These are phyloP conservation scores for Yamadazyma oceani DNA, from an alignment of 1,139 yeast genomes.

Conservation along the genomic window DNA sequence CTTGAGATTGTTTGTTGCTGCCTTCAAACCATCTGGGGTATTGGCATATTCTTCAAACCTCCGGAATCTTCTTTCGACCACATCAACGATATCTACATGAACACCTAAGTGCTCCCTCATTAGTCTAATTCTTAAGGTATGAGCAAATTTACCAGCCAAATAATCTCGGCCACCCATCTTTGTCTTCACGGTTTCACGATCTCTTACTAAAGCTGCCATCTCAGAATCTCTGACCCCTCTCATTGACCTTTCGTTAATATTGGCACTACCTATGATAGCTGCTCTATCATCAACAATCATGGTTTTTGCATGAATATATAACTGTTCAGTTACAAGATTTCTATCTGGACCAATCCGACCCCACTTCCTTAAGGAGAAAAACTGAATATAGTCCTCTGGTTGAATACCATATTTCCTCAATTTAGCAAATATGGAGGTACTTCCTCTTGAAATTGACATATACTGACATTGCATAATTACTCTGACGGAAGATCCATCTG, in stretches of 20 bases:
- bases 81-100: constrained; percentile 82
- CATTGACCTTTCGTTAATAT: constrained; percentile 94
- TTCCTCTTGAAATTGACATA: constrained; percentile 89
- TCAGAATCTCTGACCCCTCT: constrained; percentile 93
- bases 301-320: constrained; percentile 90
- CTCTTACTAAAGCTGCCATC: constrained; percentile 84
- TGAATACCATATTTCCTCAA: constrained; percentile 76
- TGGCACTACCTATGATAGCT: constrained; percentile 95
- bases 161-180: constrained; percentile 82
- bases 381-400: constrained; percentile 89
- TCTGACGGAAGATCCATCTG: constrained; percentile 92
- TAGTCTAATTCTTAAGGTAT: constrained; percentile 80
- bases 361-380: constrained; percentile 93
- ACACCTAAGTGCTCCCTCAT: constrained; percentile 98
- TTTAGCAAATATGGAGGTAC: constrained; percentile 84
- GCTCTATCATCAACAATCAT: constrained; percentile 92
- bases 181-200: constrained; percentile 70
- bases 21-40: constrained; percentile 40
- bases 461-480: constrained; percentile 97
- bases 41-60: constrained; percentile 59
- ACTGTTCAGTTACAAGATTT: constrained; percentile 80
- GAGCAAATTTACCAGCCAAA: constrained; percentile 84
- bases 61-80: constrained; percentile 74
- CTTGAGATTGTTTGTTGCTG: constrained; percentile 43
- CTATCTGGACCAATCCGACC: constrained; percentile 82